Percentiles rank a stretch among this genome's conserved stretches.
Evolutionary conservation across 2,329 filamentous ascomycete genomes (phyloP).

Genomic region (Lecanoromycetidae sp.): DNA sequence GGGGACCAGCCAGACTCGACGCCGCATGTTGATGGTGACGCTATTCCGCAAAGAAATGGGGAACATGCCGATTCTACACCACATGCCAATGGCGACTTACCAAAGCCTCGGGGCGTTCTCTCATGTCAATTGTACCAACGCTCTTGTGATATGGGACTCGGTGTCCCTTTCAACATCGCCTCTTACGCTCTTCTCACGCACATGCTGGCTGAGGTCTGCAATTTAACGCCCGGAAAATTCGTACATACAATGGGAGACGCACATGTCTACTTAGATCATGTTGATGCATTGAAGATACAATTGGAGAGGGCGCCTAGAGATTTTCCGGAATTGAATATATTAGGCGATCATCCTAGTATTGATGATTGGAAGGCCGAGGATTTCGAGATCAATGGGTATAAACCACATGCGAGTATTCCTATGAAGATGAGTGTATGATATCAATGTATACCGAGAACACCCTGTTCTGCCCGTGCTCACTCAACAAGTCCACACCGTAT

Average conservation of each 20-base stretch:
- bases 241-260: conserved; percentile 97
- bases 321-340: conserved; percentile 70
- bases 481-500: too few relatives aligned
- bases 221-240: conserved; percentile 71
- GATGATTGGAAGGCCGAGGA: conserved; percentile 87
- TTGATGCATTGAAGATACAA: conserved; percentile 74
- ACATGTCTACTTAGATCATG: conserved; percentile 90
- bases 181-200: conserved; percentile 88
- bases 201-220: conserved; percentile 81
- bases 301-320: conserved; percentile 64
- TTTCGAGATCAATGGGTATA: conserved; percentile 75
- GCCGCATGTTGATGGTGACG: too few relatives aligned
- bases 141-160: conserved; percentile 92
- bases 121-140: conserved; percentile 89
- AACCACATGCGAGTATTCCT: conserved; percentile 78
- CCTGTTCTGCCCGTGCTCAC: too few relatives aligned
- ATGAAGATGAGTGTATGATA: conserved; percentile 97
- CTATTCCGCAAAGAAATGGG: too few relatives aligned
- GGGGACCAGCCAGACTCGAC: too few relatives aligned
- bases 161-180: conserved; percentile 96
- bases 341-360: conserved; percentile 57
- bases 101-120: conserved; percentile 50
- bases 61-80: background rate
- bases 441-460: too few relatives aligned
- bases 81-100: background rate